Conservation (phyloP, 352 stramenopile species). For the Globisporangium middletonii region DNA sequence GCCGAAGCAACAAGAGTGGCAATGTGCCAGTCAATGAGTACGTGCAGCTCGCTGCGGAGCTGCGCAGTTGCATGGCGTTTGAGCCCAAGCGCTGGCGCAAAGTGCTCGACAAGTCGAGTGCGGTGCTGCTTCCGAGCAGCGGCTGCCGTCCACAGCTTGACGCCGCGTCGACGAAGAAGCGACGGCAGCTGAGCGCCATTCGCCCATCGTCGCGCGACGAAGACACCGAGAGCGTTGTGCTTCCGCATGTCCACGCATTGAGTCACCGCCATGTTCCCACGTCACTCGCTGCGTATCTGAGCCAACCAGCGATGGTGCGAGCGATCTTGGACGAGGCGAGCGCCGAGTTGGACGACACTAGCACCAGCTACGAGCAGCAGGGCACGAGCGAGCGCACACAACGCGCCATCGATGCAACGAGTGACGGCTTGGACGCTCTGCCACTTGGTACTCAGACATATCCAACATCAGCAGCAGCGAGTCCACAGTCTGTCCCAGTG, state of each 20-base stretch:
- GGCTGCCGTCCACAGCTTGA: neutral
- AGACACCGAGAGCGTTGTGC: constrained; percentile 5
- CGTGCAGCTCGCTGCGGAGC: constrained; percentile 36
- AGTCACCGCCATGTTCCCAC: constrained; percentile 7
- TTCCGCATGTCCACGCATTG: neutral
- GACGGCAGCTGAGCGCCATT: neutral
- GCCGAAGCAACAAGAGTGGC: neutral
- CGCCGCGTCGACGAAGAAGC: neutral
- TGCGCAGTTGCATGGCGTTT: constrained; percentile 46
- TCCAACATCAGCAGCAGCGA: neutral
- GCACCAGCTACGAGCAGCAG: too few relatives aligned
- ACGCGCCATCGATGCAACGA: too few relatives aligned
- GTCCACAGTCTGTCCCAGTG: neutral
- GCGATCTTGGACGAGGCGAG: constrained; percentile 20
- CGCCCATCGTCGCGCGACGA: constrained; percentile 28
- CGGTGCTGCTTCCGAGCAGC: constrained; percentile 11
- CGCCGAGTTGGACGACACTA: neutral
- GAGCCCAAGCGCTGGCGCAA: constrained; percentile 50
- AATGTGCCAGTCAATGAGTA: constrained; percentile 23
- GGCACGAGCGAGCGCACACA: neutral
- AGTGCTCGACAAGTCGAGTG: constrained; percentile 34
- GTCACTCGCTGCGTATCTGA: constrained; percentile 33
- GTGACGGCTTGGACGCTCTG: neutral
- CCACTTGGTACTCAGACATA: too few relatives aligned
- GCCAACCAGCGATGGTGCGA: constrained; percentile 32